These are phyloP conservation scores for Boletus rex-veris DNA, from an alignment of 768 basidiomycete genomes.

Conservation along the genomic window DNA sequence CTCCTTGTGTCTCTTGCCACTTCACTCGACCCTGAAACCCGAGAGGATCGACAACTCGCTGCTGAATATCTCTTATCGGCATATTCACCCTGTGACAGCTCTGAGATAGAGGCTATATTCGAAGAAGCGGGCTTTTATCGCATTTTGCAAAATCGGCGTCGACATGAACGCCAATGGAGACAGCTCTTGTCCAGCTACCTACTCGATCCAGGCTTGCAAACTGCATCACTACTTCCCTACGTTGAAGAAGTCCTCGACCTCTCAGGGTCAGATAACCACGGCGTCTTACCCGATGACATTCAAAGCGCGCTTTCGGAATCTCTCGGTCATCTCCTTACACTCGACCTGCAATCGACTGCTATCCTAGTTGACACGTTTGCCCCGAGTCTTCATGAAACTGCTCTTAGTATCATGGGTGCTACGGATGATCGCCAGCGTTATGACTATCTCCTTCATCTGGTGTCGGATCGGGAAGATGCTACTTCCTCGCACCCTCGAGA, in stretches of 20 bases:
- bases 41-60: conserved; percentile 93
- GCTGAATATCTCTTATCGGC: conserved; percentile 90
- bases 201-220: conserved; percentile 61
- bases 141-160: conserved; percentile 80
- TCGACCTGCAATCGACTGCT: conserved; percentile 66
- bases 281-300: conserved; percentile 54
- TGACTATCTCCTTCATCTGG: conserved; percentile 70
- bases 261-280: conserved; percentile 46
- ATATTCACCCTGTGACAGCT: conserved; percentile 80
- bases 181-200: conserved; percentile 71
- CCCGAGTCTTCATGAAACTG: conserved; percentile 63
- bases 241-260: conserved; percentile 58
- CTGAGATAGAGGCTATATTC: conserved; percentile 65
- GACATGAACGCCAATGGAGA: conserved; percentile 73
- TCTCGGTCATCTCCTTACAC: conserved; percentile 61
- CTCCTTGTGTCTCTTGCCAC: conserved; percentile 77
- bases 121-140: conserved; percentile 85
- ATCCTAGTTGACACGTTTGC: conserved; percentile 64
- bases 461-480: conserved; percentile 40
- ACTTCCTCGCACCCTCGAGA: conserved; percentile 26
- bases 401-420: conserved; percentile 48
- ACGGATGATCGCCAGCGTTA: conserved; percentile 55
- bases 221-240: conserved; percentile 60
- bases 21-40: conserved; percentile 71
- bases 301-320: conserved; percentile 50